A percentile compares a stretch with the other conserved stretches of the same genome.
These are phyloP conservation scores for Thuja plicata DNA, from an alignment of 83 land plant species.

Conservation along the genomic window DNA sequence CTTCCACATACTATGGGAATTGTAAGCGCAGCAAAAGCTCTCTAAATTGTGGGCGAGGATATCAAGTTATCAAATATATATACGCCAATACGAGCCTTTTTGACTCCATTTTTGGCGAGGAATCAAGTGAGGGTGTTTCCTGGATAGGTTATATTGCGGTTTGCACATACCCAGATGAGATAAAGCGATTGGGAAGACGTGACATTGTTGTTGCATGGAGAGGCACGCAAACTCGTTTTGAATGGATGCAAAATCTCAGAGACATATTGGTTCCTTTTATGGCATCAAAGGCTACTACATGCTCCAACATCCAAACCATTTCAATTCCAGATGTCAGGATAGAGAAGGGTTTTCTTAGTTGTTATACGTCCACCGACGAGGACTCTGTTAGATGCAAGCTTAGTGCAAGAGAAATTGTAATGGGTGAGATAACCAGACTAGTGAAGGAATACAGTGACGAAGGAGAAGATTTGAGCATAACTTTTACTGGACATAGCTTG, in stretches of 20 bases:
- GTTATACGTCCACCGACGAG: not conserved
- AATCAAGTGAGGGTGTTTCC: slow-evolving; percentile 26
- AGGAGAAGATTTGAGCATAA: no score
- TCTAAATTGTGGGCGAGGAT: slow-evolving; percentile 28
- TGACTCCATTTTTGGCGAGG: slow-evolving; percentile 42
- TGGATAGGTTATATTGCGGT: slow-evolving; percentile 87
- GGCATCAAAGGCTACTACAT: not conserved
- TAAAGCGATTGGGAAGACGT: slow-evolving; percentile 46
- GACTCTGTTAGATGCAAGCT: not conserved
- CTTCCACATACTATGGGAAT: slow-evolving; percentile 60
- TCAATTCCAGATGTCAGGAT: not conserved
- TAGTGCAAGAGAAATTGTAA: not conserved
- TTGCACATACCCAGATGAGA: slow-evolving; percentile 29
- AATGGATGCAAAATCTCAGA: slow-evolving; percentile 60
- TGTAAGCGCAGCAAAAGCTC: slow-evolving; percentile 25
- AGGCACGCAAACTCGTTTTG: slow-evolving; percentile 61
- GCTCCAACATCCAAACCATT: not conserved
- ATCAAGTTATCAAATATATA: slow-evolving; percentile 62
- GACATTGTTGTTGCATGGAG: slow-evolving; percentile 73
- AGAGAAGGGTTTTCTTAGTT: slow-evolving; percentile 16
- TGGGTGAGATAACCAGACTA: not conserved
- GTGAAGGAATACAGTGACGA: no score
- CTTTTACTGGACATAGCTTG: no score
- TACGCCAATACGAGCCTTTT: slow-evolving; percentile 65
- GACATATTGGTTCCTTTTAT: slow-evolving; percentile 34